Base-by-base conservation (phyloP, 2,329 filamentous ascomycete genomes). In the Fusarium tjaetaba region DNA sequence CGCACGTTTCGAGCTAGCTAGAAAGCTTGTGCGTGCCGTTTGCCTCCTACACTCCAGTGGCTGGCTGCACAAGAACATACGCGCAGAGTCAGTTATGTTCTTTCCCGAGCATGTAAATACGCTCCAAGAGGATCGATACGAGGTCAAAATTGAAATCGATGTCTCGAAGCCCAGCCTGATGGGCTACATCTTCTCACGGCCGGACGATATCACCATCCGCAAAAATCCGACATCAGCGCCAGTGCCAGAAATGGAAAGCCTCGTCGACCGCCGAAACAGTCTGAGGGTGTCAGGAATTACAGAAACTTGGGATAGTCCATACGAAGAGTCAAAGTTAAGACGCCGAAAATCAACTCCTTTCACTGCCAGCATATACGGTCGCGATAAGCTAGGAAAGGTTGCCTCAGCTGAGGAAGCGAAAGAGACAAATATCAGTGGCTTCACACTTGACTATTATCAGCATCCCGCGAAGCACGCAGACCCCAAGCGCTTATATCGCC, bases 271-370 rank as follows among this genome's bases (percentile, higher is more conserved):
- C n/a, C n/a, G n/a, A n/a, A n/a, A n/a, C n/a, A n/a, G n/a, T n/a
- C n/a, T n/a, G n/a, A n/a, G n/a, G n/a, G n/a, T n/a, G n/a, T n/a
- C n/a, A n/a, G n/a, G n/a, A n/a, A n/a, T n/a, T n/a, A 26, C 32
- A 34, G 34, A 5, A 15, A 43, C 10, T 16, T 43, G 41, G 41
- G 0, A 0, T 43, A 43, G 10, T 24, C 2, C 10, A 0, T 4
- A 16, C n/a, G 15, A 7, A 5, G 39, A 24, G 4, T 18, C 2
- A 5, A 6, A 18, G 15, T 9, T 1, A 2, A 26, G 0, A 26
- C 42, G 5, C 0, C 7, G 2, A 45, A 45, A 0, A 26, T 3
- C 1, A 26, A 45, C 42, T 6, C 16, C 16, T 28, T 28, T 7
- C 28, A 45, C 0, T 10, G 24, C 43, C 43, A 20, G 11, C 18